A percentile compares a stretch with the other conserved stretches of the same genome.
Evolutionary conservation across 2,329 filamentous ascomycete genomes (phyloP).

Genomic region (Stagonosporopsis chrysanthemi): DNA sequence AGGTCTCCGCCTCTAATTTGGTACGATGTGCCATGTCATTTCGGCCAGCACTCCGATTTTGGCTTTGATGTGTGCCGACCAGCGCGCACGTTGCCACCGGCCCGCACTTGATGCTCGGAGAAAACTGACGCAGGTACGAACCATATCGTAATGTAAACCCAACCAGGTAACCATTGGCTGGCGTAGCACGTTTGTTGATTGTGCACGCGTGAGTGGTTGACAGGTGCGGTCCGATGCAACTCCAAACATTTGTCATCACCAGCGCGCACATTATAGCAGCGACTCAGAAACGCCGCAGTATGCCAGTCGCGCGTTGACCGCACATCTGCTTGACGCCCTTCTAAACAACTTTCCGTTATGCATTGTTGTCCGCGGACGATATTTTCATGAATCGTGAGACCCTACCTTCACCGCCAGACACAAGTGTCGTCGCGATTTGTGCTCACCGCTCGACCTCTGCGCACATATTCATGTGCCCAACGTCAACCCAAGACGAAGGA

Average conservation of each 20-base stretch:
- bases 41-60: constrained; percentile 15
- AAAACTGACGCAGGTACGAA: constrained; percentile 18
- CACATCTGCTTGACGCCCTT: neutral
- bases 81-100: constrained; percentile 9
- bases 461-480: neutral
- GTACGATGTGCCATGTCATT: constrained; percentile 11
- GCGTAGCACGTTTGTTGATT: neutral
- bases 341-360: neutral
- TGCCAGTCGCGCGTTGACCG: neutral
- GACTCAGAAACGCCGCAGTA: neutral
- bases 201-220: neutral
- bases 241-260: neutral
- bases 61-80: constrained; percentile 4
- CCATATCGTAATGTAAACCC: neutral
- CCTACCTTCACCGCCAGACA: constrained; percentile 8
- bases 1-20: constrained; percentile 6
- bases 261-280: neutral
- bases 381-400: neutral
- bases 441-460: constrained; percentile 5
- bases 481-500: neutral
- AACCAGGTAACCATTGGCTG: neutral
- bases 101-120: constrained; percentile 7
- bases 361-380: neutral
- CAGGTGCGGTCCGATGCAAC: neutral
- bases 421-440: neutral